Conservation (phyloP, 495 filamentous ascomycete genomes). For the Penicillium subrubescens region DNA sequence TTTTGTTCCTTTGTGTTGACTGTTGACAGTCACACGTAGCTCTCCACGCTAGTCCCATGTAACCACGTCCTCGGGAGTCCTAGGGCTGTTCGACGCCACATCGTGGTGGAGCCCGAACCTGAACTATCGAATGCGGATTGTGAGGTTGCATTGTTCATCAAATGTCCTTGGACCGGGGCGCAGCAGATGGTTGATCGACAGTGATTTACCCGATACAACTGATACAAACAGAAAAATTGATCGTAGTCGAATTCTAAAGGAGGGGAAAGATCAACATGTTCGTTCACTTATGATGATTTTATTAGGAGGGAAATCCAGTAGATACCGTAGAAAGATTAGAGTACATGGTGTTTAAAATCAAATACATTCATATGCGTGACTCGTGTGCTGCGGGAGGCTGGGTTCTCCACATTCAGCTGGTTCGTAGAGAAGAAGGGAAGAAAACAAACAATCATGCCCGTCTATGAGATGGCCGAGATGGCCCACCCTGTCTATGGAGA, state of each 20-base stretch:
- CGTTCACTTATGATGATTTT: neutral
- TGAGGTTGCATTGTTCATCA: slow-evolving; percentile 9
- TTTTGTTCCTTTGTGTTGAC: neutral
- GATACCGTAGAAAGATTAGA: slow-evolving; percentile 5
- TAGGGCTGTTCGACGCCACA: slow-evolving; percentile 6
- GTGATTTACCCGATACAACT: neutral
- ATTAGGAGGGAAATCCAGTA: neutral
- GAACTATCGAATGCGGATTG: slow-evolving; percentile 6
- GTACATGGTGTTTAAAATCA: slow-evolving; percentile 12
- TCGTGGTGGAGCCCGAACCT: neutral
- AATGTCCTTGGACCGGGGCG: neutral
- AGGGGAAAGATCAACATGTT: too few species aligned
- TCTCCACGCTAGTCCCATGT: slow-evolving; percentile 5
- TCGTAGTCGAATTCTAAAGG: too few species aligned
- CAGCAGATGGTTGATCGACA: neutral
- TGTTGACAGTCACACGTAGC: neutral
- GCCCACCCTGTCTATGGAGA: slow-evolving; percentile 22
- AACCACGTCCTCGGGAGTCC: slow-evolving; percentile 1
- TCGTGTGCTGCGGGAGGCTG: slow-evolving; percentile 24
- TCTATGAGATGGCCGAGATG: slow-evolving; percentile 22
- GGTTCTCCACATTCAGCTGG: slow-evolving; percentile 12
- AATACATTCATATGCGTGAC: slow-evolving; percentile 14
- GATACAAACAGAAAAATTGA: neutral
- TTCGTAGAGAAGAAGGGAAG: slow-evolving; percentile 16
- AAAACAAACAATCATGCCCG: slow-evolving; percentile 27